Conservation (phyloP, 495 filamentous ascomycete species). For the Penicillium parvum region DNA sequence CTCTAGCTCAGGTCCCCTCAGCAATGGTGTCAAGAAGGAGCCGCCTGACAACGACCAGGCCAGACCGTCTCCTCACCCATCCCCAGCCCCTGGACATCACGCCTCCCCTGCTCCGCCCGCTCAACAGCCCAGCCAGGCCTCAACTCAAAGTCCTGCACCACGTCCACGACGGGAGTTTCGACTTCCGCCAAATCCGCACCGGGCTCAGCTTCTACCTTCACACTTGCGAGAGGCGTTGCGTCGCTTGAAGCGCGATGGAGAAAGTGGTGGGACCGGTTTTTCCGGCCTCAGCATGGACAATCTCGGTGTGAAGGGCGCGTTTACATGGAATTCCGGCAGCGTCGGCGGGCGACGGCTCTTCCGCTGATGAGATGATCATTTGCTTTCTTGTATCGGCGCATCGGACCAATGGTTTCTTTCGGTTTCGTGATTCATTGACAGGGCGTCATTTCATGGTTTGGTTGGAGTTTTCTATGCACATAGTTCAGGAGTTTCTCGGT, state of each 20-base stretch:
- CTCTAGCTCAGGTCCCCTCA: neutral
- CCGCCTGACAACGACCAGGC: constrained; percentile 11
- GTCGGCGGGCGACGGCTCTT: constrained; percentile 59
- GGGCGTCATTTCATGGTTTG: constrained; percentile 1
- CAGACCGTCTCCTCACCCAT: neutral
- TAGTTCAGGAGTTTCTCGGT: too few species aligned
- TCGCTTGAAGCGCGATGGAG: constrained; percentile 61
- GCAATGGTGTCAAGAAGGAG: constrained; percentile 26
- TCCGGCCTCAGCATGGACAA: constrained; percentile 69
- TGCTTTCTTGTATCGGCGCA: constrained; percentile 7
- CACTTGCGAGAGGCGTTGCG: constrained; percentile 77
- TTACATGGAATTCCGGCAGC: constrained; percentile 48
- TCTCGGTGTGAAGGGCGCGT: constrained; percentile 58
- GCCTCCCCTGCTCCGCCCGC: constrained; percentile 12
- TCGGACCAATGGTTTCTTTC: neutral
- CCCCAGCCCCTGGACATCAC: constrained; percentile 6
- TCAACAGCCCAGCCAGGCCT: neutral
- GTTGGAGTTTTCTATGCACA: too few species aligned
- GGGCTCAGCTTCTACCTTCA: constrained; percentile 72
- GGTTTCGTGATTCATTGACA: neutral
- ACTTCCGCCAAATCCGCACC: constrained; percentile 44
- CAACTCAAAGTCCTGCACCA: constrained; percentile 6
- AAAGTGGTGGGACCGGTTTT: constrained; percentile 66
- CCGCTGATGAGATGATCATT: constrained; percentile 33
- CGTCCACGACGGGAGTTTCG: constrained; percentile 25